These are phyloP conservation scores for Pyrenophora tritici-repentis DNA, from an alignment of 2,329 filamentous ascomycete genomes.

Conservation along the genomic window DNA sequence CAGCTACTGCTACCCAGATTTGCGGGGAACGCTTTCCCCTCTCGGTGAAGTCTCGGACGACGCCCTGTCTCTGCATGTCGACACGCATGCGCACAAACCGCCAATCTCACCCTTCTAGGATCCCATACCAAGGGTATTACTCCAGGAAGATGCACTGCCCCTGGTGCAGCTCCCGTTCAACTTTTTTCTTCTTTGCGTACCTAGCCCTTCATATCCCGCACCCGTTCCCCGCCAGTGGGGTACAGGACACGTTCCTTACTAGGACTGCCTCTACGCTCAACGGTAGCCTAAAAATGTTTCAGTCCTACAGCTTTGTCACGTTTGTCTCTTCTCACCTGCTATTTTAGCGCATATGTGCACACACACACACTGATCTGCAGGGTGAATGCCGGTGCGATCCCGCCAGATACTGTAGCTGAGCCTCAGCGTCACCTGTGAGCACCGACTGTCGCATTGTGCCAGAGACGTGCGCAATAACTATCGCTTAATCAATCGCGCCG, in stretches of 20 bases:
- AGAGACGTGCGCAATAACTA: neutral
- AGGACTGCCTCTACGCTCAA: too few relatives aligned
- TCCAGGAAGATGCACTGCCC: conserved; percentile 5
- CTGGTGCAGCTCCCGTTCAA: conserved; percentile 9
- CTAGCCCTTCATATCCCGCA: too few relatives aligned
- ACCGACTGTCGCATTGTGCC: neutral
- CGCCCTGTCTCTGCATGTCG: conserved; percentile 12
- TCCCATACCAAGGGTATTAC: neutral
- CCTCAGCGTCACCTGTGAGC: conserved; percentile 3
- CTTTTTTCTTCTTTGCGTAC: neutral
- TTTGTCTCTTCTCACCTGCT: neutral
- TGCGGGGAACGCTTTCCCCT: conserved; percentile 22
- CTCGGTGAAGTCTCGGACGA: conserved; percentile 27
- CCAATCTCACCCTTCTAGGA: conserved; percentile 15
- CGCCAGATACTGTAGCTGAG: neutral
- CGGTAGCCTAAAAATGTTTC: neutral
- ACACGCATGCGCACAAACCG: neutral
- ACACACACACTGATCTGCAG: conserved; percentile 6
- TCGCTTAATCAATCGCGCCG: neutral
- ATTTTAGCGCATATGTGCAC: neutral
- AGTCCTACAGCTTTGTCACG: neutral
- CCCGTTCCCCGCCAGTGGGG: neutral
- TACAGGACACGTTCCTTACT: neutral
- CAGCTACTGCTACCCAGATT: conserved; percentile 3
- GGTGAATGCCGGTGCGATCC: neutral